Evolutionary conservation across 1,284 basidiomycete species (phyloP), one percentile per base, ranked within the genome.

Genomic region (Mycosarcoma mackinlayi): DNA sequence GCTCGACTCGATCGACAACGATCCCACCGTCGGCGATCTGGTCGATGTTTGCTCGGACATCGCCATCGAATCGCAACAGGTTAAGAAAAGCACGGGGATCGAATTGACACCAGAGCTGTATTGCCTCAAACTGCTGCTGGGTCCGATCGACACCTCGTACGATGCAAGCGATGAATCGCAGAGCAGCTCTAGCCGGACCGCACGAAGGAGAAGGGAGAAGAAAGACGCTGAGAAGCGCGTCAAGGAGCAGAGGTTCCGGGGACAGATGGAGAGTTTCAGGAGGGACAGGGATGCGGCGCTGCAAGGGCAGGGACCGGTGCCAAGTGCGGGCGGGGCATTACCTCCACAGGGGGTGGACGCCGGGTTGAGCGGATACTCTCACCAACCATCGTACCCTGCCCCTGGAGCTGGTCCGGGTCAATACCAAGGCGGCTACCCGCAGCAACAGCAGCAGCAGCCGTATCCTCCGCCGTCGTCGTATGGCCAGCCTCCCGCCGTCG

Each of bases 1-100:
- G 76, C 65, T 78, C 25, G 76, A 78, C 34, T 58, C 46, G n/a
- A 75, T 78, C 61, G 76, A 78, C 49, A 67, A 71, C 37, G 62
- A 78, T 31, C 58, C 57, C 14, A 46, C 42, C 25, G 71, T 78
- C 0, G 76, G 76, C n/a, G 69, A 75, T 38, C 50, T 78, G 18
- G 48, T 78, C 44, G 76, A 78, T 39, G 76, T 78, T 3, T 67
- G 62, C 34, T 75, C 73, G 13, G 75, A 76, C 45, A 76, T 74
- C 39, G 47, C 55, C n/a, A 33, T 62, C 14, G 76, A 78, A 41
- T 65, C 65, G 4, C 18, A 14, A 6, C 76, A 78, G 34, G 75
- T 78, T 21, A 63, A 55, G 41, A 41, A 51, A 18, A 34, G 47
- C 9, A 78, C 73, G 0, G 73, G 73, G 6, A 52, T 78, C 30